Percentiles rank a stretch among this genome's conserved stretches.
phyloP scores from a whole-genome alignment of 2,329 filamentous ascomycete genomes.

The Monilinia vaccinii-corymbosi region DNA sequence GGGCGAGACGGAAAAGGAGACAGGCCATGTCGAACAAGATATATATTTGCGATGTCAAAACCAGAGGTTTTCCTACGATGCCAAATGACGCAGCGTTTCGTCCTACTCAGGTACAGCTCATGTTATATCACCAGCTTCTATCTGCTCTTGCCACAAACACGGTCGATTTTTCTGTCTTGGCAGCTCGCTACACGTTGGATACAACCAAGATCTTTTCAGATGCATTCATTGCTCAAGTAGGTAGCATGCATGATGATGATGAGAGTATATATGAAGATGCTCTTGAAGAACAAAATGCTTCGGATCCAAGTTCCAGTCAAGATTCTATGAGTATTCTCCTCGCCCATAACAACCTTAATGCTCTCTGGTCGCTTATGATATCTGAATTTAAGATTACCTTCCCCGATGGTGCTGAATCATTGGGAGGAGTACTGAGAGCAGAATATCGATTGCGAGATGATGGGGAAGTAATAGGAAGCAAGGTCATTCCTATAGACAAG shows the following conservation, averaged over 20 bases:
- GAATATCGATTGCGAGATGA: conserved; percentile 41
- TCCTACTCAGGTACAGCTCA: conserved; percentile 77
- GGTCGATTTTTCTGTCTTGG: conserved; percentile 60
- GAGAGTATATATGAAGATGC: conserved; percentile 40
- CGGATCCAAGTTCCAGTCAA: conserved; percentile 19
- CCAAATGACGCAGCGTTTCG: conserved; percentile 55
- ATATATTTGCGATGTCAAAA: conserved; percentile 90
- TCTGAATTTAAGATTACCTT: conserved; percentile 42
- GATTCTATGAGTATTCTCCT: conserved; percentile 36
- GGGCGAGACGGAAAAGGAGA: conserved; percentile 13
- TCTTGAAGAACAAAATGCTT: conserved; percentile 24
- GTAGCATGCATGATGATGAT: conserved; percentile 55
- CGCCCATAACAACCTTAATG: conserved; percentile 47
- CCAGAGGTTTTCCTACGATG: conserved; percentile 53
- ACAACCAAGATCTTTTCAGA: conserved; percentile 63
- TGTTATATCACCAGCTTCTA: conserved; percentile 83
- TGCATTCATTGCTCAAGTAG: conserved; percentile 67
- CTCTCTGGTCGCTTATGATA: conserved; percentile 56
- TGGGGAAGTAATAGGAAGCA: conserved; percentile 45
- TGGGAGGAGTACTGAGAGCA: conserved; percentile 47
- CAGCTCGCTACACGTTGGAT: conserved; percentile 63
- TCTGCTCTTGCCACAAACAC: conserved; percentile 61
- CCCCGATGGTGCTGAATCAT: conserved; percentile 42
- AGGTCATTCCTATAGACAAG: conserved; percentile 58
- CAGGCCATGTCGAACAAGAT: conserved; percentile 31